Percentiles rank a stretch among this genome's conserved stretches.
phyloP scores from a whole-genome alignment of 2,329 filamentous ascomycete genomes.

The Cordyceps tenuipes region DNA sequence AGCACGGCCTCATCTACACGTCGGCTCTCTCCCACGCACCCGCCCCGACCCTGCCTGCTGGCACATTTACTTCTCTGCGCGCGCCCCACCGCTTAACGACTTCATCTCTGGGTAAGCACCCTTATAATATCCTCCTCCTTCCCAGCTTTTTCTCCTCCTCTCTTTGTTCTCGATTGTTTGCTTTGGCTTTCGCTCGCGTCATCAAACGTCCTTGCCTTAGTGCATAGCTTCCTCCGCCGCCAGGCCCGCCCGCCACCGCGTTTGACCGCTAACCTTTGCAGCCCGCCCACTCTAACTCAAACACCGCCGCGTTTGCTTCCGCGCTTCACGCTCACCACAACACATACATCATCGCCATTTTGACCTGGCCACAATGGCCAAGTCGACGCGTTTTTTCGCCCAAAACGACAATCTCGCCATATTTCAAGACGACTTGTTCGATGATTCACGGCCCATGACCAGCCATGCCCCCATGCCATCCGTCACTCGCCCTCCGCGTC shows the following conservation, averaged over 20 bases:
- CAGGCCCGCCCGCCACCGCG: background rate
- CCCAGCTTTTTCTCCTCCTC: background rate
- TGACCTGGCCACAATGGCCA: constrained; percentile 43
- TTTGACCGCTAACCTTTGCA: constrained; percentile 8
- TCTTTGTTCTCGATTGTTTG: background rate
- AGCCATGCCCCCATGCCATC: constrained; percentile 50
- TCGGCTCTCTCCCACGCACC: background rate
- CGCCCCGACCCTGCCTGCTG: background rate
- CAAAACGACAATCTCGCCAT: constrained; percentile 42
- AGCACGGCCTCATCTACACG: background rate
- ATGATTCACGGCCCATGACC: constrained; percentile 38
- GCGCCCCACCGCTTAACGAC: constrained; percentile 3
- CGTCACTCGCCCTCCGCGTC: constrained; percentile 37
- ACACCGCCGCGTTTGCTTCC: constrained; percentile 4
- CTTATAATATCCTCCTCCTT: background rate
- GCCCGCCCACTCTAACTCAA: background rate
- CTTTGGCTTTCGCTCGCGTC: background rate
- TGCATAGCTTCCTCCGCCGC: background rate
- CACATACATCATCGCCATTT: constrained; percentile 11
- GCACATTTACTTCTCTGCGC: background rate
- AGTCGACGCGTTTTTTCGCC: constrained; percentile 38
- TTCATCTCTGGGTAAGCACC: constrained; percentile 3
- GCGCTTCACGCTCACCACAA: background rate
- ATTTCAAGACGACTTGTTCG: constrained; percentile 44
- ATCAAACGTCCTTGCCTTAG: background rate